These are phyloP conservation scores for Lactarius vividus DNA, from an alignment of 768 basidiomycete genomes.

Conservation along the genomic window DNA sequence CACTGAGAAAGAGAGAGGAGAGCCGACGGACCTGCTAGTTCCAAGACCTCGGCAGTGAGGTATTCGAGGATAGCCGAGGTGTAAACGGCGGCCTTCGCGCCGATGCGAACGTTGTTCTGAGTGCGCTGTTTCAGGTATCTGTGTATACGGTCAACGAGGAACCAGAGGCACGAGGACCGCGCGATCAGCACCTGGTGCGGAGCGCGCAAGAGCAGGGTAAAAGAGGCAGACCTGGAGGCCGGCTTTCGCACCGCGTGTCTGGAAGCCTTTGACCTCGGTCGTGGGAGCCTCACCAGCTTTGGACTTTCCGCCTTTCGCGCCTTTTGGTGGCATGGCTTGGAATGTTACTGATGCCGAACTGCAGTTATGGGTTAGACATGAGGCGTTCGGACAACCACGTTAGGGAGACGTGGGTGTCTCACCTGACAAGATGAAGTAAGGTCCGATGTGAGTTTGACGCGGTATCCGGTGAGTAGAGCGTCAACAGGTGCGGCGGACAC, in stretches of 20 bases:
- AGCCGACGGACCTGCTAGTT: not conserved
- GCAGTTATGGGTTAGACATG: not conserved
- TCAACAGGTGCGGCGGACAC: not conserved
- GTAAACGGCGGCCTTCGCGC: constrained; percentile 96
- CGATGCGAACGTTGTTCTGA: constrained; percentile 91
- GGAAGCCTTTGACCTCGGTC: constrained; percentile 5
- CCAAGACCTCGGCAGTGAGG: not conserved
- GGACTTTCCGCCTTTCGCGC: constrained; percentile 11
- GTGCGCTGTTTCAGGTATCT: constrained; percentile 90
- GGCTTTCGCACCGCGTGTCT: constrained; percentile 16
- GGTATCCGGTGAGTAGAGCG: not conserved
- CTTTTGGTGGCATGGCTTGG: constrained; percentile 2
- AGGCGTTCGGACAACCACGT: not conserved
- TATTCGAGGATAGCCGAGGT: constrained; percentile 75
- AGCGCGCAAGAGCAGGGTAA: not conserved
- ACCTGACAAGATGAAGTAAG: not conserved
- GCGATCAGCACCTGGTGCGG: not conserved
- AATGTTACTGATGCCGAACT: not conserved
- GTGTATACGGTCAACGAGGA: constrained; percentile 97
- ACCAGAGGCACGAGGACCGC: constrained; percentile 43
- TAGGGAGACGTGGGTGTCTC: too few relatives aligned
- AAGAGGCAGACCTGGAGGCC: constrained; percentile 10
- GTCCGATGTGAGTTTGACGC: not conserved
- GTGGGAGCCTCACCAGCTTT: constrained; percentile 5
- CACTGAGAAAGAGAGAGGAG: not conserved